Evolutionary conservation across 129 eudicot species (phyloP), one percentile per base, ranked within the genome.

Genomic region (Escallonia rubra): DNA sequence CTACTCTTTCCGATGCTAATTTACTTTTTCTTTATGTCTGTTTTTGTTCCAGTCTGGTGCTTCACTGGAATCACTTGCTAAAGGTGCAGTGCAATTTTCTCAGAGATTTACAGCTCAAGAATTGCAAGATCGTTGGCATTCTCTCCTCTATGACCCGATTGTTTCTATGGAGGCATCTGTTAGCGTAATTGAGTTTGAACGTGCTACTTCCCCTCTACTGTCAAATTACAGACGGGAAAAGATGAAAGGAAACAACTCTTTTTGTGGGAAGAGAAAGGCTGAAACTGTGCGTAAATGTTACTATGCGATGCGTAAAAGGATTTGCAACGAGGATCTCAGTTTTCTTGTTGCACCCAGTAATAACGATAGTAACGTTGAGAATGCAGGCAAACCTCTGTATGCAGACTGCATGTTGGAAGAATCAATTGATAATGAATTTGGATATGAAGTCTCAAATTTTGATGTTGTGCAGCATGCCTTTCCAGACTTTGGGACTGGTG

Each of bases 11-110:
- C 34, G 59, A 54, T 54, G n/a, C 59, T 54, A 54, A 54, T 54
- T 1, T 54, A 54, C 23, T 11, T 54, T 50, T 50, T 50, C 12
- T 12, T 34, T 16, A 3, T 66, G 6, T 48, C 41, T 16, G 65
- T 44, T 56, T 10, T 61, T 55, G 7, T 71, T 72, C 34, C 38
- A 91, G 97, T 78, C 76, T 46, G 91, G 95, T 47, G 83, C 82
- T 47, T 84, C 96, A 8, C 64, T 88, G 76, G 96, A 88, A 81
- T 75, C 95, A 49, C 84, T 92, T 65, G 82, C 89, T 34, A 83
- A 73, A 76, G 93, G 90, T 41, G 96, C 82, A 10, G 87, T 82
- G 48, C 77, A 80, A 49, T 86, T 88, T 66, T 88, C 98, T 39
- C 82, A 57, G 52, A 74, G 71, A 68, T 88, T 69, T 76, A 81